These are phyloP conservation scores for Neoscytalidium dimidiatum DNA, from an alignment of 2,329 filamentous ascomycete species.

Conservation along the genomic window DNA sequence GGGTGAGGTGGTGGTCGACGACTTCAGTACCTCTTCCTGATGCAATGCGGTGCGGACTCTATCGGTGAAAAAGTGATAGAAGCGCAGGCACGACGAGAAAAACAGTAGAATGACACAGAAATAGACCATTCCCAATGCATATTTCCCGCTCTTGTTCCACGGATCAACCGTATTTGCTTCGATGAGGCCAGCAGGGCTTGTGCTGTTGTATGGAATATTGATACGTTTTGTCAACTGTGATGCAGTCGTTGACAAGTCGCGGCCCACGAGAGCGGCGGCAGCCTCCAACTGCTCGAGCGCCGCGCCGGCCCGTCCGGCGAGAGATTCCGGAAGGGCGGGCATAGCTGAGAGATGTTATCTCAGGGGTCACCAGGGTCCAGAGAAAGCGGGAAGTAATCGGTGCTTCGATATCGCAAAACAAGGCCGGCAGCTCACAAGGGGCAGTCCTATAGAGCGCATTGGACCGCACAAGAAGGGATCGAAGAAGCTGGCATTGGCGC, in stretches of 20 bases:
- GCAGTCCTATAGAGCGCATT: neutral
- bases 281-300: slow-evolving; percentile 11
- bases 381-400: neutral
- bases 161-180: slow-evolving; percentile 68
- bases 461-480: neutral
- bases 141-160: slow-evolving; percentile 80
- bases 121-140: slow-evolving; percentile 85
- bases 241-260: slow-evolving; percentile 23
- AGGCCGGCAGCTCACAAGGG: neutral
- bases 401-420: neutral
- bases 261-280: neutral
- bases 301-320: neutral
- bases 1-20: slow-evolving; percentile 59
- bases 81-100: slow-evolving; percentile 66
- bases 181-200: slow-evolving; percentile 56
- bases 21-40: slow-evolving; percentile 75
- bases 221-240: slow-evolving; percentile 47
- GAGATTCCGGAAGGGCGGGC: slow-evolving; percentile 18
- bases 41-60: slow-evolving; percentile 88
- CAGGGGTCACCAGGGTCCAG: neutral
- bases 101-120: slow-evolving; percentile 75
- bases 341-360: neutral
- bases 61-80: slow-evolving; percentile 91
- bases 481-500: slow-evolving; percentile 9
- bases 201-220: slow-evolving; percentile 57